phyloP scores from a whole-genome alignment of 441 rosid species.

The Euphorbia celastroides region DNA sequence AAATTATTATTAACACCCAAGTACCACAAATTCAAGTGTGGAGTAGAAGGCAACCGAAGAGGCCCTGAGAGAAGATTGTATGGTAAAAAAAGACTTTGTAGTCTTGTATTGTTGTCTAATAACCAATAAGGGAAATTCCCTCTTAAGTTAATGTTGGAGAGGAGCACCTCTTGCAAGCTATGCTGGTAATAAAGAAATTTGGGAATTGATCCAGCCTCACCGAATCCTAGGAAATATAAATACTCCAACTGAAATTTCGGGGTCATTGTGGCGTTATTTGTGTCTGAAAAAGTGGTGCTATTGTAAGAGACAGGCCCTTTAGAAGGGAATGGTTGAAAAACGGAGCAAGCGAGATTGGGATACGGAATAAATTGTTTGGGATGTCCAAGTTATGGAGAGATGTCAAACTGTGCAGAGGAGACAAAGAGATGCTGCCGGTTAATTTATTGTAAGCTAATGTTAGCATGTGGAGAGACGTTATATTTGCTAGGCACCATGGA shows the following conservation, averaged over 20 bases:
- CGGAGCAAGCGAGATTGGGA: conserved; percentile 18
- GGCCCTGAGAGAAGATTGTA: too few relatives aligned
- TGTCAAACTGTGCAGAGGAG: conserved; percentile 1
- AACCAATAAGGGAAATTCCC: too few relatives aligned
- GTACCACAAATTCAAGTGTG: accelerated
- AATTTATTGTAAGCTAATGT: conserved; percentile 11
- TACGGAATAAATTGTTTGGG: conserved; percentile 16
- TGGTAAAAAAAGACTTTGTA: too few relatives aligned
- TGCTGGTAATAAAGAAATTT: conserved; percentile 24
- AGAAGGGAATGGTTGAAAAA: conserved; percentile 31
- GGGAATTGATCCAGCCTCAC: conserved; percentile 12
- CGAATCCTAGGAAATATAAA: background rate
- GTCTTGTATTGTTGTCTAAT: too few relatives aligned
- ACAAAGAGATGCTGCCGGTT: conserved; percentile 10
- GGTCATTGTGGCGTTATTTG: background rate
- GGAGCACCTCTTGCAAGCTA: too few relatives aligned
- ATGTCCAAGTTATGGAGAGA: conserved; percentile 5
- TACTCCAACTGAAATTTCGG: conserved; percentile 12
- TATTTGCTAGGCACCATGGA: conserved; percentile 20
- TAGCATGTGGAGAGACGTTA: background rate
- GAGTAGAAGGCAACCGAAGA: too few relatives aligned
- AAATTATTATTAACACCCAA: conserved; percentile 20
- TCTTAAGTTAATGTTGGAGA: too few relatives aligned
- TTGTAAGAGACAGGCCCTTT: too few relatives aligned
- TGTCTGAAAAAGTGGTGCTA: conserved; percentile 2